Evolutionary conservation across 1,284 basidiomycete genomes (phyloP).

Genomic region (Naganishia albida): DNA sequence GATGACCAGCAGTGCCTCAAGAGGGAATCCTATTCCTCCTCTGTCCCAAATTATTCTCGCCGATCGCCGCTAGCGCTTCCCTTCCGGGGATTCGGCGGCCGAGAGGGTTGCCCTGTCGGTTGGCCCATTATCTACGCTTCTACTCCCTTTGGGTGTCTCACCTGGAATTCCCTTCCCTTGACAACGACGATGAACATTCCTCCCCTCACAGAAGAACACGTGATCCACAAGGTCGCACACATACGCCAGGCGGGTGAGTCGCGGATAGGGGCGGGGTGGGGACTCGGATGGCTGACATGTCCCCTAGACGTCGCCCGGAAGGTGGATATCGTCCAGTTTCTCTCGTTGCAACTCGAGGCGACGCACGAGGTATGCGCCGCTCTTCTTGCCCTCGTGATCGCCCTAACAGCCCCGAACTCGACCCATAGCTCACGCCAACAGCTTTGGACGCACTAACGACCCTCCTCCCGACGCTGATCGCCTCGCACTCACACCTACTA

Average conservation of each 20-base stretch:
- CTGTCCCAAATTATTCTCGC: constrained; percentile 23
- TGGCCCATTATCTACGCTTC: constrained; percentile 9
- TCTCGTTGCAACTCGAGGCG: constrained; percentile 47
- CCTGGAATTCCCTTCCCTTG: not conserved
- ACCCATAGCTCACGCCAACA: constrained; percentile 40
- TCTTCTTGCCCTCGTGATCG: too few species aligned
- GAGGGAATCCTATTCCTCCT: not conserved
- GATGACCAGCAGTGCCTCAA: not conserved
- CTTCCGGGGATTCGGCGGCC: constrained; percentile 6
- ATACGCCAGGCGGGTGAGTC: constrained; percentile 17
- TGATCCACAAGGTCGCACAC: constrained; percentile 10
- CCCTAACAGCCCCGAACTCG: too few species aligned
- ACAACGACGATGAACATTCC: constrained; percentile 9
- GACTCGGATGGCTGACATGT: too few species aligned
- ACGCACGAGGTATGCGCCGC: constrained; percentile 38
- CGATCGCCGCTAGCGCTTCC: constrained; percentile 15
- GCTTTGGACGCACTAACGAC: constrained; percentile 48
- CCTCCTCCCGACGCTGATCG: constrained; percentile 42
- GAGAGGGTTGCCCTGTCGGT: not conserved
- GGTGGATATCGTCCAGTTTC: constrained; percentile 50
- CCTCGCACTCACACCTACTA: constrained; percentile 45
- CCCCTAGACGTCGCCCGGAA: constrained; percentile 37
- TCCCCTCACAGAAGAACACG: constrained; percentile 11
- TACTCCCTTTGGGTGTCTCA: too few species aligned
- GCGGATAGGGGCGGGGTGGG: too few species aligned